These are phyloP conservation scores for Capillidium heterosporum DNA, from an alignment of 371 early-diverging fungal genomes.

Conservation along the genomic window DNA sequence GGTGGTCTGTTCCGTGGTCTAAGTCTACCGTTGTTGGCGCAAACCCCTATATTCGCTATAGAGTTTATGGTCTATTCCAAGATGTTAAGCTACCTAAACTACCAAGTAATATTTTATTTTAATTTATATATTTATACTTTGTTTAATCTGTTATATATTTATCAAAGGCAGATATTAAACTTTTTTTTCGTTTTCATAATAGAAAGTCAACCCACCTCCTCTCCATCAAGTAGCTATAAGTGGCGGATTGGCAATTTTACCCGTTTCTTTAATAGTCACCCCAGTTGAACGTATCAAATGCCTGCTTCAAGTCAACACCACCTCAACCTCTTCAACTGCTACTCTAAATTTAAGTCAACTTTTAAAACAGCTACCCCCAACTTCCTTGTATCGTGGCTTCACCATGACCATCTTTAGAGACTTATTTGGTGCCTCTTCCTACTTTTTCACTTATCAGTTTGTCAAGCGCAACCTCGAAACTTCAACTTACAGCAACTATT, in stretches of 20 bases:
- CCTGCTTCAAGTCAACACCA: conserved; percentile 47
- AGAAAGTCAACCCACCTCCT: conserved; percentile 22
- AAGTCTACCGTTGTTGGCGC: not conserved
- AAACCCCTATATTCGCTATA: not conserved
- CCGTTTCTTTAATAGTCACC: conserved; percentile 80
- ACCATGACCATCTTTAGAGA: conserved; percentile 77
- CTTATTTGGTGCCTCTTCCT: conserved; percentile 82
- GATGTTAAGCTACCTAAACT: not conserved
- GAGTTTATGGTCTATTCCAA: not conserved
- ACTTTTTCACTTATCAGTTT: conserved; percentile 84
- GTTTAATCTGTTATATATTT: not conserved
- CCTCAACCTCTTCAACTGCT: conserved; percentile 20
- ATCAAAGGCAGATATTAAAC: no score
- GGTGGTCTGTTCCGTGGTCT: not conserved
- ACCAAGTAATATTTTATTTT: not conserved
- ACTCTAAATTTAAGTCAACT: conserved; percentile 38
- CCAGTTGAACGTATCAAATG: conserved; percentile 91
- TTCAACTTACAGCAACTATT: conserved; percentile 19
- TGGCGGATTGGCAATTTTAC: conserved; percentile 87
- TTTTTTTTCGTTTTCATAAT: no score
- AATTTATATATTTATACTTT: not conserved
- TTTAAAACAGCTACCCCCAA: conserved; percentile 56
- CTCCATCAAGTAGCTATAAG: conserved; percentile 69
- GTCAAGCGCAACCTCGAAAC: conserved; percentile 62
- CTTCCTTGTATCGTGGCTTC: conserved; percentile 91